Conservation (phyloP, 2,329 filamentous ascomycete species). For the Allantophomopsis lycopodina region DNA sequence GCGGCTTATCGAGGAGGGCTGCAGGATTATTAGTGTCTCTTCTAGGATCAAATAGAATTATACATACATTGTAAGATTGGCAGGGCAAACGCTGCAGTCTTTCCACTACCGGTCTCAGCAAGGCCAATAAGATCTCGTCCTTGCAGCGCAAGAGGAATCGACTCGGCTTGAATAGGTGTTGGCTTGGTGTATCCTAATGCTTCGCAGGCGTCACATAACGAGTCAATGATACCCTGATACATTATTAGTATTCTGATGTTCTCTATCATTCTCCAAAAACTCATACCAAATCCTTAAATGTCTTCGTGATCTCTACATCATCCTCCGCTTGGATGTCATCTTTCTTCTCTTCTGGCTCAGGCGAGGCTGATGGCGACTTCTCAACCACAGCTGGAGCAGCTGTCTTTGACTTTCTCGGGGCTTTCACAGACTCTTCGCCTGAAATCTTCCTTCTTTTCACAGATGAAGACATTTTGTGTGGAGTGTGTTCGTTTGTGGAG, state of each 20-base stretch:
- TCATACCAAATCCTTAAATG: conserved; percentile 32
- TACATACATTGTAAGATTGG: conserved; percentile 60
- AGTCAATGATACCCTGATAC: conserved; percentile 62
- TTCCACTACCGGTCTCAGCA: conserved; percentile 90
- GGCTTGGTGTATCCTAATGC: conserved; percentile 71
- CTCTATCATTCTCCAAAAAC: neutral
- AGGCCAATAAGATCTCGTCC: conserved; percentile 83
- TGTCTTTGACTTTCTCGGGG: conserved; percentile 2
- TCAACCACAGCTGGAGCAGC: conserved; percentile 3
- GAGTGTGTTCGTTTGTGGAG: neutral
- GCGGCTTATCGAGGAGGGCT: conserved; percentile 75
- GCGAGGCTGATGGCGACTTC: conserved; percentile 7
- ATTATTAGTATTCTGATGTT: conserved; percentile 2
- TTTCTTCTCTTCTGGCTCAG: conserved; percentile 11
- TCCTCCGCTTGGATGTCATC: conserved; percentile 9
- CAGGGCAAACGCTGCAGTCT: conserved; percentile 88
- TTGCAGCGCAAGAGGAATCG: conserved; percentile 69
- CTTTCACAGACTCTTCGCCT: conserved; percentile 1
- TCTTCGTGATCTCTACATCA: conserved; percentile 18
- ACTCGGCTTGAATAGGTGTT: conserved; percentile 77
- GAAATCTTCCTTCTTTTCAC: conserved; percentile 18
- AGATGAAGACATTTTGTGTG: conserved; percentile 13
- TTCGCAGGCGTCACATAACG: conserved; percentile 78
- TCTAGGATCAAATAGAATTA: conserved; percentile 9
- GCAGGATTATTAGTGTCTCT: neutral